Percentiles rank a stretch among this genome's conserved stretches.
These are phyloP conservation scores for Immersiella caudata DNA, from an alignment of 495 filamentous ascomycete species.

Conservation along the genomic window DNA sequence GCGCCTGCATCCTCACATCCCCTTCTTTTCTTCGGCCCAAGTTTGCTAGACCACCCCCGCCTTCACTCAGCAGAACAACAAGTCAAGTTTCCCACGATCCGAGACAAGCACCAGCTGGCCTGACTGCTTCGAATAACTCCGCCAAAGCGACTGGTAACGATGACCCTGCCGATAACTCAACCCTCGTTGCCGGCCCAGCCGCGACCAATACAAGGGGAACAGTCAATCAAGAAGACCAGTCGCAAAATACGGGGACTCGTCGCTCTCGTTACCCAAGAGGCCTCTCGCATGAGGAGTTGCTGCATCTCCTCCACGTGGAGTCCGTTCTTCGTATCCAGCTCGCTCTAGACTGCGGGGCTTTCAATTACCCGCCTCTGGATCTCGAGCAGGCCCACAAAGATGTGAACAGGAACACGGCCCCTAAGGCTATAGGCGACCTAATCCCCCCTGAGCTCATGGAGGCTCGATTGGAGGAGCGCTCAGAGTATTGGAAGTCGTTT, in stretches of 20 bases:
- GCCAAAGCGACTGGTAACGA: background rate
- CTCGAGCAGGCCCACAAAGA: background rate
- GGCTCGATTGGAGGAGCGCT: background rate
- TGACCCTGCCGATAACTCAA: background rate
- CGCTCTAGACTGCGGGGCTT: background rate
- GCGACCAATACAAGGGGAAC: background rate
- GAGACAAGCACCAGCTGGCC: background rate
- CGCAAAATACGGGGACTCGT: background rate
- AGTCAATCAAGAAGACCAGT: background rate
- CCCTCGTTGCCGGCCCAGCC: background rate
- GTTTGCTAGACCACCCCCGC: background rate
- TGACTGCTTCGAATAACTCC: background rate
- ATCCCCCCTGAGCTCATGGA: background rate
- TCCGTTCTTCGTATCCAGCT: background rate
- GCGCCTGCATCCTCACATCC: slow-evolving; percentile 12
- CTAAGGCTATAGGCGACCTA: no score
- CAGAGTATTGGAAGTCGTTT: background rate
- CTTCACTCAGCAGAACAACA: background rate
- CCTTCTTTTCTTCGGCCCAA: background rate
- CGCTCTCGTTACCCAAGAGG: background rate
- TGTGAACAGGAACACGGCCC: no score
- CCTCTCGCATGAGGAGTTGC: background rate
- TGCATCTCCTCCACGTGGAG: background rate
- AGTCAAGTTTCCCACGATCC: background rate
- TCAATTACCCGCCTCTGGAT: background rate